Conservation (phyloP, 1,139 yeast genomes). For the Kodamaea suecica region DNA sequence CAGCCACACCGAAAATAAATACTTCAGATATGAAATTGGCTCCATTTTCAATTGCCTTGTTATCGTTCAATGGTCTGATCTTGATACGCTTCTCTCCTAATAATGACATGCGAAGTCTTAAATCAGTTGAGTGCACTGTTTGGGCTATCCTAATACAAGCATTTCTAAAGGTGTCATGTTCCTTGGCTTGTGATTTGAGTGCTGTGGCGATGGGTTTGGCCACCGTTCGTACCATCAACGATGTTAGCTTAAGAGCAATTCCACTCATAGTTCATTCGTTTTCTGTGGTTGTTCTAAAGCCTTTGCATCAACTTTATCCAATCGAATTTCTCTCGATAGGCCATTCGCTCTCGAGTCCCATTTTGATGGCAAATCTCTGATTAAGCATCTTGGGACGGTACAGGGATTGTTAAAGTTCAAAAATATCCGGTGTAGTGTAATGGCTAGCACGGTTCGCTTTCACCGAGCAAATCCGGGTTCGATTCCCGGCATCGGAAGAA, state of each 20-base stretch:
- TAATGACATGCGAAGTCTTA: slow-evolving; percentile 58
- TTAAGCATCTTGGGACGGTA: no score
- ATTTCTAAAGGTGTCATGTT: slow-evolving; percentile 61
- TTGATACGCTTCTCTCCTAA: slow-evolving; percentile 57
- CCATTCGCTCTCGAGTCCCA: no score
- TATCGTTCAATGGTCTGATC: slow-evolving; percentile 78
- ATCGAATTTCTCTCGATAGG: no score
- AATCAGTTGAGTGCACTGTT: slow-evolving; percentile 64
- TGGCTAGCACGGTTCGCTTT: slow-evolving; percentile 83
- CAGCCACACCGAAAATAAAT: slow-evolving; percentile 77
- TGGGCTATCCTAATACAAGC: slow-evolving; percentile 75
- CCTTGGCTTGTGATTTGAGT: slow-evolving; percentile 73
- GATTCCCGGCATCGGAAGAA: slow-evolving; percentile 80
- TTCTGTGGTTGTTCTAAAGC: no score
- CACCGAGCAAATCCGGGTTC: slow-evolving; percentile 84
- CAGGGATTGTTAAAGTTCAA: no score
- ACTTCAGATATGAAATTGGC: slow-evolving; percentile 77
- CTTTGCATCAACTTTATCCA: no score
- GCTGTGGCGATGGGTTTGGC: slow-evolving; percentile 80
- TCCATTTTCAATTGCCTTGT: slow-evolving; percentile 80
- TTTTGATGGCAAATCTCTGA: no score
- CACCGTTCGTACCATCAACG: slow-evolving; percentile 70
- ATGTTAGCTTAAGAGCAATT: slow-evolving; percentile 71
- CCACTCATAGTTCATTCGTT: slow-evolving; percentile 35
- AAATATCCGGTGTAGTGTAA: slow-evolving; percentile 80